Evolutionary conservation across 2,329 filamentous ascomycete genomes (phyloP).

Genomic region (Fusarium praegraminearum): DNA sequence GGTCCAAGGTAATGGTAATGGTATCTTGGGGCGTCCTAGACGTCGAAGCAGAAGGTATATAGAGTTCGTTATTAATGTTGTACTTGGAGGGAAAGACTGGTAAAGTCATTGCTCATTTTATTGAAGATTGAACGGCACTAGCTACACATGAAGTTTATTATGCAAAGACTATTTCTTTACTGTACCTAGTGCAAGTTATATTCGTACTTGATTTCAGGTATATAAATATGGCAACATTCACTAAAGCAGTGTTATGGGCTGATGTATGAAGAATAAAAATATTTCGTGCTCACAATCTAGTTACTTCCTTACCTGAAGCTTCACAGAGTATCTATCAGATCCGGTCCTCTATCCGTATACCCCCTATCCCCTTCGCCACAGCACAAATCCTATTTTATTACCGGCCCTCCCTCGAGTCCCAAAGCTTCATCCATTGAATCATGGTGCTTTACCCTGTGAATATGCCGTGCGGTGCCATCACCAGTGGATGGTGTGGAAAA

Average conservation of each 20-base stretch:
- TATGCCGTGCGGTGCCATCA: neutral
- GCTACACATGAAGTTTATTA: neutral
- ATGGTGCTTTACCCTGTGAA: neutral
- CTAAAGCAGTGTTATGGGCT: neutral
- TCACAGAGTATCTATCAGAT: neutral
- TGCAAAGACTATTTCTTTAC: neutral
- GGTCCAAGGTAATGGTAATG: too few species aligned
- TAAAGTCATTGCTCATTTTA: too few species aligned
- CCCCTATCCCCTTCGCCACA: neutral
- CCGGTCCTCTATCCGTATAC: neutral
- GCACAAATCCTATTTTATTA: neutral
- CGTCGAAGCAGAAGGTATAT: too few species aligned
- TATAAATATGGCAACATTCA: neutral
- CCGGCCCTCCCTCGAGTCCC: neutral
- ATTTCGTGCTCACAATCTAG: neutral
- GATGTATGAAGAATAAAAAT: neutral
- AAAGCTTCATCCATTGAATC: neutral
- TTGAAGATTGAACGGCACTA: too few species aligned
- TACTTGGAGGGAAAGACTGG: too few species aligned
- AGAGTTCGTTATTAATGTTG: too few species aligned
- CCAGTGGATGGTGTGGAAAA: neutral
- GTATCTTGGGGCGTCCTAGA: too few species aligned
- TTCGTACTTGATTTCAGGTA: neutral
- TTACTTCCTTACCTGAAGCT: neutral
- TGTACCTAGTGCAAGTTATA: neutral